Base-by-base conservation (phyloP, 2,329 filamentous ascomycete genomes). In the Colletotrichum trifolii region DNA sequence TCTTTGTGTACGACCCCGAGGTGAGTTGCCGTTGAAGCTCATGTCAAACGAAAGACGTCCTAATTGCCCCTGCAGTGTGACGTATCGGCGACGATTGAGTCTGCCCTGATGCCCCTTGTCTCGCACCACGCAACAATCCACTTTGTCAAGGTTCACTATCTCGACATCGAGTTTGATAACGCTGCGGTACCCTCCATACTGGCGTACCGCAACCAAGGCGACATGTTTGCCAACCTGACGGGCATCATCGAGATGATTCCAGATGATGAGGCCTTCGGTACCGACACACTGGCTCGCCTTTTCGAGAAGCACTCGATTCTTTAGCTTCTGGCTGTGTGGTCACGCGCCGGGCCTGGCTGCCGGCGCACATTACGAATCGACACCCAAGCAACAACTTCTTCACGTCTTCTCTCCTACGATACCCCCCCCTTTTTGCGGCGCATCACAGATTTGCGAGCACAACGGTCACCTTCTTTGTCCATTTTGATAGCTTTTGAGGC, bases 161-260 rank as follows among this genome's bases (percentile, higher is more conserved):
- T 92, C 67, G 94, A 97, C 64, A 96, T 97, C 42, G 94, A 98
- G 76, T 97, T 98, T 83, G 93, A 97, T 75, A 88, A 91, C 64
- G 91, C 94, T 38, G 90, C 91, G 49, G 91, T 97, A 2, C 96
- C 96, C 1, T 93, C 96, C 4, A 83, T 98, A 42, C 83, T 98
- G 53, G 95, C 92, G 10, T 99, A 99, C 81, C 89, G 89, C 64
- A 92, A 90, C 72, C 88, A 90, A 73, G 94, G 94, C 57, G 94
- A 98, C 69, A 89, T 97, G 69, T 94, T 98, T 71, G 92, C 93
- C 69, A 96, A 94, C 72, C 82, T 98, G 56, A 92, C 96, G 0
- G 94, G 95, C 59, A 85, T 98, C 55, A 87, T 96, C 68, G 89
- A 94, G 73, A 91, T 96, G 84, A 91, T 97, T 52, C 93, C 94